These are phyloP conservation scores for Schwanniomyces sp. DNA, from an alignment of 805 yeast genomes.

Conservation along the genomic window DNA sequence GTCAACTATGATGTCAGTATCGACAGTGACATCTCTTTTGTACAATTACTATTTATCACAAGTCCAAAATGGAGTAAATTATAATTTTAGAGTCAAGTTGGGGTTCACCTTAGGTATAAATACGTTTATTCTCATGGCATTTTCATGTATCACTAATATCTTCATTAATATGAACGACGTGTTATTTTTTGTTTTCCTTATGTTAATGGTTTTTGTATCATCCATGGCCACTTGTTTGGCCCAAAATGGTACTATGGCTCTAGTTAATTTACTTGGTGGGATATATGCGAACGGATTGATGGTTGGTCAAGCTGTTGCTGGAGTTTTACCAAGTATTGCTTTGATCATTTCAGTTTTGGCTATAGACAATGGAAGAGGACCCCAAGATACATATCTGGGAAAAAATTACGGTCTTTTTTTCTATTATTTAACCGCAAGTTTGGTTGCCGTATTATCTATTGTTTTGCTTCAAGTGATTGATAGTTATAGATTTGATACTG, in stretches of 20 bases:
- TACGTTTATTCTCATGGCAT: conserved; percentile 59
- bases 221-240: conserved; percentile 78
- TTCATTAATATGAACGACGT: conserved; percentile 37
- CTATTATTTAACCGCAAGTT: conserved; percentile 53
- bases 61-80: conserved; percentile 61
- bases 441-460: conserved; percentile 45
- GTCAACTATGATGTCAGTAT: conserved; percentile 84
- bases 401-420: conserved; percentile 41
- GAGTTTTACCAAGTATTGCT: conserved; percentile 83
- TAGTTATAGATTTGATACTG: conserved; percentile 20
- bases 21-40: conserved; percentile 65
- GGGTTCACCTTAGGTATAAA: conserved; percentile 62
- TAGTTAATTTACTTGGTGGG: conserved; percentile 74
- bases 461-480: conserved; percentile 36
- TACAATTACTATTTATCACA: conserved; percentile 64
- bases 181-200: conserved; percentile 51
- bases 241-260: conserved; percentile 89
- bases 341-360: conserved; percentile 54
- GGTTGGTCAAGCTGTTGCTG: conserved; percentile 95
- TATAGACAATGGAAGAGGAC: conserved; percentile 20
- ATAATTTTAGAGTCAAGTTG: conserved; percentile 51
- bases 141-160: conserved; percentile 41
- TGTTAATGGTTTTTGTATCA: conserved; percentile 63
- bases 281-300: conserved; percentile 84
- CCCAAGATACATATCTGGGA: conserved; percentile 23